Evolutionary conservation across 2,329 filamentous ascomycete species (phyloP), one percentile per base, ranked within the genome.

Genomic region (Teratosphaeria epicoccoides): DNA sequence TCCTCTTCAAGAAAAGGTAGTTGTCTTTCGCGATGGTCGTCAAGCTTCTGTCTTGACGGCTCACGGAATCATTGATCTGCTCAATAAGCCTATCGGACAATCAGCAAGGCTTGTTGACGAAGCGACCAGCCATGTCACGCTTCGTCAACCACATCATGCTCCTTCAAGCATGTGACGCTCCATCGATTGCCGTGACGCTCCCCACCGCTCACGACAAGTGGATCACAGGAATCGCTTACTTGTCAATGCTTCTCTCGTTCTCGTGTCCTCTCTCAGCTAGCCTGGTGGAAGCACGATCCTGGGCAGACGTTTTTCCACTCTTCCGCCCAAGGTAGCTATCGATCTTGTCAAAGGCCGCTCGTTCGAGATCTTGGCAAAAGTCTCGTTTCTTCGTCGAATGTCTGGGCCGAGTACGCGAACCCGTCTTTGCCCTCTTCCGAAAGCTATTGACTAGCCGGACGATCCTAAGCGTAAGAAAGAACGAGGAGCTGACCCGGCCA

Each of bases 391-490:
- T 49, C 53, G 54, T 52, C 51, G 51, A 47, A 28, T 24, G 28
- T 47, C 14, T n/a, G 24, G 48, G 49, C 49, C 50, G 57, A 61
- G 46, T 48, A 37, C 46, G 49, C 43, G 50, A 61, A 50, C 64
- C 68, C 59, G 61, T 63, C 61, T 64, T 63, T 44, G 68, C 61
- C 50, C 67, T 66, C 54, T 63, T 66, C 50, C 67, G 65, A 50
- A 71, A 66, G 51, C 65, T 62, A 48, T 66, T 63, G 58, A 71
- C 63, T 56, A 70, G 62, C 58, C 67, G 64, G 49, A 71, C 59
- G 50, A 70, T 63, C 55, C 65, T 65, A 57, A 67, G 65, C 24
- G 67, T 66, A 59, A 65, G 60, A 49, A 71, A 59, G 53, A 60
- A 64, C 23, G 58, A 49, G 6, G 25, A 50, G 47, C n/a, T 26